Evolutionary conservation across 2,329 filamentous ascomycete species (phyloP), one percentile per base, ranked within the genome.

Genomic region (Myriosclerotinia duriaeana): DNA sequence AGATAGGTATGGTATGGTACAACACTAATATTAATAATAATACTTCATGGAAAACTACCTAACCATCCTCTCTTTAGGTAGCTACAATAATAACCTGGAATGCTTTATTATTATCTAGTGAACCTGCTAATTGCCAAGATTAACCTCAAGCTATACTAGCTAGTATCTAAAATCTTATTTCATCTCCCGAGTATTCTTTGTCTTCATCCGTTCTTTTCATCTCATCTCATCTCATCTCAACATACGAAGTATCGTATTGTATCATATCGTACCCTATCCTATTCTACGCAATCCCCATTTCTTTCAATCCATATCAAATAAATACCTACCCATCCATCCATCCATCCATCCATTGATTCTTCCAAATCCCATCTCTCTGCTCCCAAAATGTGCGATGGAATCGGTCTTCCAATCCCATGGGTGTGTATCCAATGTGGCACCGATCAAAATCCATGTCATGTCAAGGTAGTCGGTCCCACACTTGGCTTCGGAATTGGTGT

Each of bases 391-490:
- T 44, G 63, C 36, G 60, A 56, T n/a, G 53, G 62, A 42, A 40
- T 64, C 9, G 55, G 50, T 50, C 30, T 69, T 42, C 69, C 67
- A 15, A 62, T 71, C 34, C 58, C 67, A 2, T 69, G 52, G 48
- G 46, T 72, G 40, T 72, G 69, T 36, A 66, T 72, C 38, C 69
- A 85, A 74, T 85, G 82, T 74, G 83, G 76, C 55, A 85, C 82
- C 11, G 79, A 85, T 68, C 82, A 85, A 71, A 86, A 85, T 65
- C 84, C 83, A 3, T 86, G 83, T 66, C 82, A 81, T 69, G 85
- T 83, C 72, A 86, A 85, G 73, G 78, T 85, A 11, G 78, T 86
- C 38, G 83, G 84, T 1, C 83, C 83, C 48, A 85, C 83, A 1
- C 72, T 85, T 53, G 83, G 82, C 72, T 78, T 71, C 38, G 76